Evolutionary conservation across 148 eudicot species (phyloP), one percentile per base, ranked within the genome.

Genomic region (Arbutus unedo): DNA sequence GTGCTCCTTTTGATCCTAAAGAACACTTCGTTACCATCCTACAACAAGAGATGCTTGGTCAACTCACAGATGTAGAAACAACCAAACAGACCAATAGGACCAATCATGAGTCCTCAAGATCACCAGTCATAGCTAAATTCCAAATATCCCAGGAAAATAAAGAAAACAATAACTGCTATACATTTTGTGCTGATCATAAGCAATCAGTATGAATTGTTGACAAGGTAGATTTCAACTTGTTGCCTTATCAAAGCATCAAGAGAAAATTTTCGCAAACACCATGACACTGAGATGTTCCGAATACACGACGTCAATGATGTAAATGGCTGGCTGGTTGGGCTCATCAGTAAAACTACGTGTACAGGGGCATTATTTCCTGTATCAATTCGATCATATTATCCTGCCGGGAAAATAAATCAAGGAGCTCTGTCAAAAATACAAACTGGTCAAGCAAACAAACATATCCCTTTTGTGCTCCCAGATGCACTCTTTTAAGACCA

Each of bases 11-110:
- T 91, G 77, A 91, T 91, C 66, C 91, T 85, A 81, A 91, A 91
- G 83, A 88, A 91, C 14, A 91, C 92, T 66, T 91, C 94, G 79
- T 84, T 90, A 21, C 92, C 91, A 80, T 91, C 92, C 94, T 91
- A 79, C 41, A 78, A 57, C 38, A 31, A 31, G 38, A 59, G 75
- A 68, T 7, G 45, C 71, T 66, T 66, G 71, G 71, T 66, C 71
- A 66, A 31, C 71, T 25, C 71, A 3, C 11, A 25, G 71, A 66
- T 25, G 71, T 43, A 66, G 16, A 66, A 66, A 66, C 43, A 25
- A 66, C 25, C 43, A 25, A 66, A 66, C 71, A 25, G 71, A 66
- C 43, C 7, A 66, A 66, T 3, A 11, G 71, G 31, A 66, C 6
- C 16, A 66, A 66, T 31, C 71, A 66, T 3, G 16, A 66, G 71